Conservation (phyloP, 306 rosid genomes). For the Arachis hypogaea region DNA sequence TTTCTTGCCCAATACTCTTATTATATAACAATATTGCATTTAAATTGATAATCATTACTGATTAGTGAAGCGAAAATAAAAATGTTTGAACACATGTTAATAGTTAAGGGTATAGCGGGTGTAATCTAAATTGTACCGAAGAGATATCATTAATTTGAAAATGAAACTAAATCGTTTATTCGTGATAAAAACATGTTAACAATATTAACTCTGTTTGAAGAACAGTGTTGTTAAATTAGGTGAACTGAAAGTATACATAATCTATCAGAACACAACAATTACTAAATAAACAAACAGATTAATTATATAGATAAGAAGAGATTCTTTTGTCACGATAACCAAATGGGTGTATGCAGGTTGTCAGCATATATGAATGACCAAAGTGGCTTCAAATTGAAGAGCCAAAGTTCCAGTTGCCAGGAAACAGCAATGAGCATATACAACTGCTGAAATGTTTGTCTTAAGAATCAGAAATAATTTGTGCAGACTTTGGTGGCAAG, state of each 20-base stretch:
- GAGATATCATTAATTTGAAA: slow-evolving; percentile 28
- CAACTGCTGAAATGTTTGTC: slow-evolving; percentile 82
- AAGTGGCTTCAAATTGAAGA: slow-evolving; percentile 88
- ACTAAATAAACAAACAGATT: slow-evolving; percentile 31
- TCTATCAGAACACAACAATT: slow-evolving; percentile 35
- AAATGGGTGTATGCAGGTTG: slow-evolving; percentile 97
- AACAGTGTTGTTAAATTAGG: slow-evolving; percentile 17
- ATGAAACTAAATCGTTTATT: slow-evolving; percentile 35
- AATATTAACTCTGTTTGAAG: slow-evolving; percentile 23
- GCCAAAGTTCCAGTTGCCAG: slow-evolving; percentile 88
- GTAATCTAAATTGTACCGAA: no score
- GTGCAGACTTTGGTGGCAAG: slow-evolving; percentile 68
- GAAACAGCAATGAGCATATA: slow-evolving; percentile 81
- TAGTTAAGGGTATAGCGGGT: no score
- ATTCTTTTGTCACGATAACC: slow-evolving; percentile 80
- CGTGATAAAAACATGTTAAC: slow-evolving; percentile 43
- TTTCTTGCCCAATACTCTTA: no score
- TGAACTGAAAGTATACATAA: slow-evolving; percentile 36
- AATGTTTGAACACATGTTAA: no score
- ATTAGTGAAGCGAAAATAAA: no score
- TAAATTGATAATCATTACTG: no score
- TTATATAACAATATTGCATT: no score
- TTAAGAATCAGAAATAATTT: slow-evolving; percentile 63
- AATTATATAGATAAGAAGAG: slow-evolving; percentile 47
- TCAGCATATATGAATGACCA: slow-evolving; percentile 80